phyloP scores from a whole-genome alignment of 116 monocot genomes.

The Papilionanthe hybrid region DNA sequence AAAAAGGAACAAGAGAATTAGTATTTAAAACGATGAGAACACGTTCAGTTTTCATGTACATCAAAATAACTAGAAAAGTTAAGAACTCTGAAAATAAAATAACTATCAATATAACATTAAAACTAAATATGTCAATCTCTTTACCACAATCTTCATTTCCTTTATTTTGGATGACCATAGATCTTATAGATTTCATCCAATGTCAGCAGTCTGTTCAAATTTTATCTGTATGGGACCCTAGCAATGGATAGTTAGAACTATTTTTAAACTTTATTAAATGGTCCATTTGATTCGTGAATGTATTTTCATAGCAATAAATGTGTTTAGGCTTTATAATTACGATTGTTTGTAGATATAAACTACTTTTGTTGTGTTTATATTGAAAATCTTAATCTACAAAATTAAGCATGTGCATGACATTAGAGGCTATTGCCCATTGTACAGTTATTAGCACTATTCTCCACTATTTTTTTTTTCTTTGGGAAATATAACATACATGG shows the following conservation, averaged over 20 bases:
- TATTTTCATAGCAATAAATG: neutral
- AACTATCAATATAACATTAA: too few species aligned
- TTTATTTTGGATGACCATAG: too few species aligned
- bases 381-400: neutral
- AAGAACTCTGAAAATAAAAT: too few species aligned
- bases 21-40: too few species aligned
- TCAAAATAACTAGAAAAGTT: too few species aligned
- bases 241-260: neutral
- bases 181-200: neutral
- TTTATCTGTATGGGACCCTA: neutral
- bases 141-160: too few species aligned
- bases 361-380: neutral
- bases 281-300: neutral
- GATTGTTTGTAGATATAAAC: too few species aligned
- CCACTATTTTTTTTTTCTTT: neutral
- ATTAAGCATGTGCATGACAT: neutral
- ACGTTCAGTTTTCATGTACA: too few species aligned
- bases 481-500: too few species aligned
- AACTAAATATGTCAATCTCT: too few species aligned
- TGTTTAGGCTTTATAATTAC: neutral
- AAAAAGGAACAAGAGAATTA: too few species aligned
- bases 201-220: neutral
- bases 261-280: neutral
- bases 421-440: neutral
- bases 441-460: neutral